These are phyloP conservation scores for Euclidium syriacum DNA, from an alignment of 345 rosid species.

Conservation along the genomic window DNA sequence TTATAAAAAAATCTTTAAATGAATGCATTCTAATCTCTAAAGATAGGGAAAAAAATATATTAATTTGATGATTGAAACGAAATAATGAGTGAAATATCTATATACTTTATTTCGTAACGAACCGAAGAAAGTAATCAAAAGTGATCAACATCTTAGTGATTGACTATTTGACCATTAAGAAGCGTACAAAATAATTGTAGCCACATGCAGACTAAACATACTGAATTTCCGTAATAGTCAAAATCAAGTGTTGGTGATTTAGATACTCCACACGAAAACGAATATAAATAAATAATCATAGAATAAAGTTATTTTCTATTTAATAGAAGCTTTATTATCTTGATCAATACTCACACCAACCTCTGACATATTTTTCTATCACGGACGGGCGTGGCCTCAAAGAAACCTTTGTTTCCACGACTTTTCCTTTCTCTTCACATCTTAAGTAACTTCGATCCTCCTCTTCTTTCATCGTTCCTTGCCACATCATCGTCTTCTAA, in stretches of 20 bases:
- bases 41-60: too few species aligned
- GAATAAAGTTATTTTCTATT: not conserved
- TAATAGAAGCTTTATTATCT: not conserved
- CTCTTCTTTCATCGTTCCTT: not conserved
- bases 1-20: too few species aligned
- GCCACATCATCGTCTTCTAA: not conserved
- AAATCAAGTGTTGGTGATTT: constrained; percentile 7
- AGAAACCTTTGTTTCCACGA: not conserved
- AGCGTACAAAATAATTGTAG: not conserved
- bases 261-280: constrained; percentile 12
- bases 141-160: not conserved
- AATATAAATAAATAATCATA: not conserved
- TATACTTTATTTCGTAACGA: too few species aligned
- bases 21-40: too few species aligned
- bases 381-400: constrained; percentile 5
- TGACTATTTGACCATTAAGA: constrained; percentile 10
- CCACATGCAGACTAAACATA: constrained; percentile 27
- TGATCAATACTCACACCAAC: constrained; percentile 19
- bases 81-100: too few species aligned
- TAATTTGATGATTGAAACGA: too few species aligned
- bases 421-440: constrained; percentile 4
- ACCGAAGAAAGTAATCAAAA: too few species aligned
- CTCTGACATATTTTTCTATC: not conserved
- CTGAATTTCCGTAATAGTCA: constrained; percentile 2
- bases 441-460: not conserved